Evolutionary conservation across 305 asterid species (phyloP), one percentile per base, ranked within the genome.

Genomic region (Fraxinus baroniana): DNA sequence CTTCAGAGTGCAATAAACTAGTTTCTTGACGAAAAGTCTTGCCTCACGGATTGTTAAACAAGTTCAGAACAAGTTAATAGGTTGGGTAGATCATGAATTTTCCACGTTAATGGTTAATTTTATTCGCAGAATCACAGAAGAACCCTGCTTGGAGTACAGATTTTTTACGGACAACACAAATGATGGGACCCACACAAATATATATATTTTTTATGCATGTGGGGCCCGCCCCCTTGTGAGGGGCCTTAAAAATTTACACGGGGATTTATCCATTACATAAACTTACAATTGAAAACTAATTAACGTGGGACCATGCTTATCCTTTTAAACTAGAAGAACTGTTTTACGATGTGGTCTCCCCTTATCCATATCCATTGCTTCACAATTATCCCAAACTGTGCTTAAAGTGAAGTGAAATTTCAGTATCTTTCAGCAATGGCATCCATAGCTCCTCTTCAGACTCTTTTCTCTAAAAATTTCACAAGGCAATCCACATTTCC

Each of bases 361-460:
- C 74, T 66, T 66, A 4, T 10, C 74, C 74, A 26, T 7, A 8
- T 1, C 41, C 28, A 7, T 7, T 18, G 20, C 46, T 2, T 15
- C 22, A 35, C 41, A 30, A 57, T 2, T 26, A n/a, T 41, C 33
- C 10, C 2, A 0, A 68, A 4, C 5, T 12, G 12, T 2, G 35
- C 1, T 0, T 26, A 26, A 26, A 26, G 30, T 26, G 30, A 20
- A 41, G 8, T 5, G 24, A 20, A 37, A 10, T 36, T 17, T 20
- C 24, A 82, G 84, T 52, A 77, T 33, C 39, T 62, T 20, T 62
- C 71, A 20, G 12, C 36, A 74, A 92, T 92, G 97, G 94, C 93
- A 41, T 39, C 46, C 49, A 33, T 89, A 10, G 75, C 89, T 84
- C 52, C 82, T 49, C 44, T 77, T 70, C 88, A 75, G 26, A 73